phyloP scores from a whole-genome alignment of 1,139 yeast genomes.

The Saccharomyces hybrid region DNA sequence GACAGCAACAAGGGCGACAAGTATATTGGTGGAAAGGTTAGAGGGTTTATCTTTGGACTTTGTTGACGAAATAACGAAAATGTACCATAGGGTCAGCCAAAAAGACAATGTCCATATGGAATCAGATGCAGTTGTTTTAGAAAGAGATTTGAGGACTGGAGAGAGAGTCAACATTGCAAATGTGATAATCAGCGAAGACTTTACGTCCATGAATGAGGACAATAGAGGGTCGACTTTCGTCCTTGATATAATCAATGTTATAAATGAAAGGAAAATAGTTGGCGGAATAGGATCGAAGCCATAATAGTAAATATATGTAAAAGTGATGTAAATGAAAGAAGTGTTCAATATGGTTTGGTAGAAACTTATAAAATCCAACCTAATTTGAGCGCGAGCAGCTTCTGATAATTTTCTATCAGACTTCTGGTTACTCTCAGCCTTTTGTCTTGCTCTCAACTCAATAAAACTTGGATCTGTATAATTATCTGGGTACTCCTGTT shows the following conservation, averaged over 20 bases:
- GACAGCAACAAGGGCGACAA: constrained; percentile 81
- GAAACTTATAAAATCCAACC: constrained; percentile 34
- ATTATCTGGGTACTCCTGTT: constrained; percentile 86
- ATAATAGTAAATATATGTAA: constrained; percentile 35
- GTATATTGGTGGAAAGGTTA: constrained; percentile 72
- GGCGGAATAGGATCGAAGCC: constrained; percentile 18
- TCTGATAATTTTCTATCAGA: constrained; percentile 33
- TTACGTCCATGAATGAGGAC: constrained; percentile 29
- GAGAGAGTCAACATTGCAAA: constrained; percentile 70
- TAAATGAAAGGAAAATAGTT: constrained; percentile 3
- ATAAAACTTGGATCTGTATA: constrained; percentile 77
- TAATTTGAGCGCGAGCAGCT: constrained; percentile 52
- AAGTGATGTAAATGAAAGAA: constrained; percentile 30
- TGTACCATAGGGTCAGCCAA: constrained; percentile 63
- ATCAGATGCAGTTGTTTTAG: constrained; percentile 84
- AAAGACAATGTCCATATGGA: constrained; percentile 91
- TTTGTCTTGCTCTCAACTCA: constrained; percentile 68
- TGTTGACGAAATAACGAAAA: constrained; percentile 30
- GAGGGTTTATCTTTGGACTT: constrained; percentile 30
- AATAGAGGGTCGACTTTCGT: constrained; percentile 9
- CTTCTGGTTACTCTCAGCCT: constrained; percentile 21
- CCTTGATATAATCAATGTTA: constrained; percentile 11
- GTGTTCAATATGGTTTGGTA: constrained; percentile 30
- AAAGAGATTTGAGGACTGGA: constrained; percentile 82
- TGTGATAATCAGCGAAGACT: constrained; percentile 61